Conservation (phyloP, 2,329 filamentous ascomycete genomes). For the Paradendryphiella salina region DNA sequence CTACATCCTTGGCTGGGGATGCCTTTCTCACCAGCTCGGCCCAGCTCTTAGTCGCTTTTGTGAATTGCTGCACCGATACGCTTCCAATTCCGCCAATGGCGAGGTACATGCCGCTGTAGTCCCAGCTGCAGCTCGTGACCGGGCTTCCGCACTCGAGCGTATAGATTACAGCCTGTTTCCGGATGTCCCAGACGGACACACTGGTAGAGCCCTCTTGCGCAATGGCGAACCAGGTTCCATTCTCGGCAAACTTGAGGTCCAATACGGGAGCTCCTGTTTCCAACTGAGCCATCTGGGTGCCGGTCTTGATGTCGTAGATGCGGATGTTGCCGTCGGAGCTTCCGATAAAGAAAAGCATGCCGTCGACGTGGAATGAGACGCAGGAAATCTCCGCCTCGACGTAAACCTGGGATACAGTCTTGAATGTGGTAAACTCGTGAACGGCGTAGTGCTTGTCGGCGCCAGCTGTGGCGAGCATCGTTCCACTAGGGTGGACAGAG, state of each 20-base stretch:
- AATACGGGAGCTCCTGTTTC: constrained; percentile 67
- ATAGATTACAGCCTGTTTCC: constrained; percentile 81
- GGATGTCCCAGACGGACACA: constrained; percentile 87
- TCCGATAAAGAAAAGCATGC: constrained; percentile 87
- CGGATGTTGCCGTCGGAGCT: constrained; percentile 80
- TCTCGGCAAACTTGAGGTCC: constrained; percentile 86
- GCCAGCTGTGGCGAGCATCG: constrained; percentile 83
- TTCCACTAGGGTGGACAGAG: constrained; percentile 78
- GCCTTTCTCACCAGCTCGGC: constrained; percentile 79
- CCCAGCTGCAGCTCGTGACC: constrained; percentile 81
- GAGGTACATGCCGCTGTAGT: constrained; percentile 93
- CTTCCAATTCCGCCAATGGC: constrained; percentile 79
- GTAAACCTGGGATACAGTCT: constrained; percentile 76
- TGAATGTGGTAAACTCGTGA: constrained; percentile 73
- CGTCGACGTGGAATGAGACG: constrained; percentile 91
- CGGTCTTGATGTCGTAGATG: constrained; percentile 83
- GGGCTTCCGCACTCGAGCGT: constrained; percentile 80
- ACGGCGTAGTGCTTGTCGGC: constrained; percentile 90
- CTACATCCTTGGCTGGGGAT: constrained; percentile 70
- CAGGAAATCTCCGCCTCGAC: constrained; percentile 76
- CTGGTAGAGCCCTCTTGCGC: constrained; percentile 75
- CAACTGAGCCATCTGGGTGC: constrained; percentile 76
- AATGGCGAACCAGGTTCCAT: constrained; percentile 93
- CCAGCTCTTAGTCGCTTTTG: constrained; percentile 86
- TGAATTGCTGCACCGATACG: constrained; percentile 85